phyloP scores from a whole-genome alignment of 805 yeast species.

The Candida montana region DNA sequence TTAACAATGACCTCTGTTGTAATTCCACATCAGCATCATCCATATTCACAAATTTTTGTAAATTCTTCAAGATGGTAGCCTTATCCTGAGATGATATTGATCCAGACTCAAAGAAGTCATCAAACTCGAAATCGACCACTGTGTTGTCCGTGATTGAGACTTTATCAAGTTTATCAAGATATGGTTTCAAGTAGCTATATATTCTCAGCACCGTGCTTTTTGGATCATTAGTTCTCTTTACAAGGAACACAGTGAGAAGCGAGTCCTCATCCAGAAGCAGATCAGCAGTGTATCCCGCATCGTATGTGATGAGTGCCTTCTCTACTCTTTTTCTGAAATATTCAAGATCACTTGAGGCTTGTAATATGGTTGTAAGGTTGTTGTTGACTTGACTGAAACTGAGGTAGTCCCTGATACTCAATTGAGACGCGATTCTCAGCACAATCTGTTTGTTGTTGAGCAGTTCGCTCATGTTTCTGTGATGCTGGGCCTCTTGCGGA shows the following conservation, averaged over 20 bases:
- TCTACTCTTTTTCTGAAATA: constrained; percentile 16
- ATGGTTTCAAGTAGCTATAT: constrained; percentile 9
- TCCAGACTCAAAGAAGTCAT: constrained; percentile 12
- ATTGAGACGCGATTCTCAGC: constrained; percentile 8
- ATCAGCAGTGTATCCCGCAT: constrained; percentile 13
- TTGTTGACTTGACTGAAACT: constrained; percentile 10
- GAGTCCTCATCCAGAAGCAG: constrained; percentile 16
- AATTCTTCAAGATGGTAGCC: constrained; percentile 18
- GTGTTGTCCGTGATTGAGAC: constrained; percentile 1
- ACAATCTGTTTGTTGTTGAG: constrained; percentile 1
- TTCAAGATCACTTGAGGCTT: constrained; percentile 1
- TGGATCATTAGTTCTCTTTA: constrained; percentile 19
- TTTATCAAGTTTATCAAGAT: constrained; percentile 8
- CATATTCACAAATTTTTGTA: constrained; percentile 15
- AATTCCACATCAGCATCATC: constrained; percentile 19
- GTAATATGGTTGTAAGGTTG: constrained; percentile 6
- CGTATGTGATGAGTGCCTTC: constrained; percentile 12
- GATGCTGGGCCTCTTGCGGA: no score
- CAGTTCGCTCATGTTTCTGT: constrained; percentile 1
- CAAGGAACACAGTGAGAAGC: constrained; percentile 8
- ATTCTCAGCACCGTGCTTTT: constrained; percentile 13
- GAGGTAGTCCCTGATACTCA: constrained; percentile 20
- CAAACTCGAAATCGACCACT: constrained; percentile 10
- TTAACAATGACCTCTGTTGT: constrained; percentile 4
- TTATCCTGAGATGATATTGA: constrained; percentile 21